Evolutionary conservation across 768 basidiomycete genomes (phyloP), one percentile per base, ranked within the genome.

Genomic region (Termitomyces sp.): DNA sequence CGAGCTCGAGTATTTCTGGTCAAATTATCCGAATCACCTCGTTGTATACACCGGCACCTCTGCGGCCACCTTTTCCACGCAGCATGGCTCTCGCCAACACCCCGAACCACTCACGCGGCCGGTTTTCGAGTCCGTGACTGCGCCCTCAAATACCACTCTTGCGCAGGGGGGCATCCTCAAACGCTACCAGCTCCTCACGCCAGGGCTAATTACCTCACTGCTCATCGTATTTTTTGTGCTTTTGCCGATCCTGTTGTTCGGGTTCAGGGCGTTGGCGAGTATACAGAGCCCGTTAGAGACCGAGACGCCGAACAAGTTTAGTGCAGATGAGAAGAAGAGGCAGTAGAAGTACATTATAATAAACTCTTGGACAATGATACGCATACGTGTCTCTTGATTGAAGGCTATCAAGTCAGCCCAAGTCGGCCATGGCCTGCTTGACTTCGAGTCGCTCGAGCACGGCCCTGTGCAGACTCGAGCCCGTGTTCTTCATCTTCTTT

Each of bases 371-470:
- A 50, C 33, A 34, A n/a, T 15, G 15, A 39, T 26, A 15, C 24
- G 24, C 13, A 51, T 51, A 10, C 16, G 29, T 3, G 6, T 29
- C 29, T n/a, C n/a, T n/a, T 29, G 29, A 29, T 29, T 29, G 29
- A 29, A 6, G 6, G 29, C 29, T 29, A 29, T 9, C n/a, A 51
- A 44, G 15, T 57, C 42, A 57, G 5, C 33, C 64, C 36, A 73
- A 54, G 59, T 88, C 86, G 45, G 72, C 77, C 74, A 84, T 82
- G 18, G 88, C 89, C 52, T 82, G 82, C 67, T 89, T 82, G 7
- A 92, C 86, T 69, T 91, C 88, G 24, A 90, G 68, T 61, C 76
- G 81, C 62, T 90, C 88, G 77, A 92, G 74, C 2, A 91, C 87
- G 0, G 89, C 88, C 39, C 84, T 76, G 58, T 89, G 86, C 57